Evolutionary conservation across 2,329 filamentous ascomycete species (phyloP).

Genomic region (Clarireedia homoeocarpa): DNA sequence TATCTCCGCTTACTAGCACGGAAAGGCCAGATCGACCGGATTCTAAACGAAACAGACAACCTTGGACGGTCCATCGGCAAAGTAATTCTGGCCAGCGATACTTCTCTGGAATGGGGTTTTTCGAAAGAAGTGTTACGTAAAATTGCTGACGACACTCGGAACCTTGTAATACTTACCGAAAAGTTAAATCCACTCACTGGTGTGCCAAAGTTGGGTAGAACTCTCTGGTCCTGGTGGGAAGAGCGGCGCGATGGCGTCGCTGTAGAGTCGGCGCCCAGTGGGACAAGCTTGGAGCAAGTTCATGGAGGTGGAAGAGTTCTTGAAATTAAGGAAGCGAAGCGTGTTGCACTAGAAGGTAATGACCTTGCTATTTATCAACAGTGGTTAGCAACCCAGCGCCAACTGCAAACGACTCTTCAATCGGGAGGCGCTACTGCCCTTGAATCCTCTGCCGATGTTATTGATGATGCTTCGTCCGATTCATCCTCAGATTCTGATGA

Average conservation of each 20-base stretch:
- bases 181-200: conserved; percentile 40
- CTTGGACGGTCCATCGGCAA: conserved; percentile 41
- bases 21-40: conserved; percentile 68
- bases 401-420: conserved; percentile 76
- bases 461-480: conserved; percentile 79
- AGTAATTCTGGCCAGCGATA: conserved; percentile 87
- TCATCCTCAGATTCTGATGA: conserved; percentile 83
- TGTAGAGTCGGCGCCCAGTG: conserved; percentile 44
- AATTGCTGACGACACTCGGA: conserved; percentile 69
- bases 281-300: conserved; percentile 57
- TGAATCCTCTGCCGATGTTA: conserved; percentile 63
- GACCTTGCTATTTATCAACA: conserved; percentile 83
- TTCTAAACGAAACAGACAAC: conserved; percentile 42
- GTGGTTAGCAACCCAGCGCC: conserved; percentile 80
- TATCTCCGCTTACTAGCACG: conserved; percentile 78
- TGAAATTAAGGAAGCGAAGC: conserved; percentile 51
- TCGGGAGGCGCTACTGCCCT: conserved; percentile 58
- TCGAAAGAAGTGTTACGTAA: conserved; percentile 71
- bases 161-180: conserved; percentile 83
- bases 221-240: conserved; percentile 74
- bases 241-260: conserved; percentile 57
- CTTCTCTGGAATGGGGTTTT: conserved; percentile 90
- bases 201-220: conserved; percentile 49
- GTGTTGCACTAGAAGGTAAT: conserved; percentile 61
- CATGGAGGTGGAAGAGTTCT: conserved; percentile 56